Conservation (phyloP, 192 early-diverging fungal genomes). For the Backusella liffmaniae region DNA sequence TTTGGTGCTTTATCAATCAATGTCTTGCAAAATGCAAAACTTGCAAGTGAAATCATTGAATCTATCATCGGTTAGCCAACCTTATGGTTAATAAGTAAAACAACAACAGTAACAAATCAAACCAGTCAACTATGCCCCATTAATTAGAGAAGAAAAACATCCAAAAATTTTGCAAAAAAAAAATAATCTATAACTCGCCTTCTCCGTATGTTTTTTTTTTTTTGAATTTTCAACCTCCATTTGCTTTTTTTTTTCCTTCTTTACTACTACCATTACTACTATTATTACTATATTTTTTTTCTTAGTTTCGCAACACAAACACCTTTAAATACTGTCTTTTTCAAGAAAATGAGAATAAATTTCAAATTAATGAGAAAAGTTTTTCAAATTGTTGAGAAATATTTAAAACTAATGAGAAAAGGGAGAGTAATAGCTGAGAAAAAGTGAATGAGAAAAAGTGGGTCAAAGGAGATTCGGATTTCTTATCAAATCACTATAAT, state of each 20-base stretch:
- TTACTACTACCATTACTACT: background rate
- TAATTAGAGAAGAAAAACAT: background rate
- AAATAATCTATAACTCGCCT: background rate
- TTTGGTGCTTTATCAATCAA: slow-evolving; percentile 43
- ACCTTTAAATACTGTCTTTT: background rate
- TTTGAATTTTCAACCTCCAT: background rate
- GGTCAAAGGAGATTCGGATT: too few species aligned
- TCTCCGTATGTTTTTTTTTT: background rate
- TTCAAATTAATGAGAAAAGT: too few species aligned
- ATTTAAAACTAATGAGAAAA: too few species aligned
- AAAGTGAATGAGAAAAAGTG: too few species aligned
- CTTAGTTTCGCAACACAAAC: background rate
- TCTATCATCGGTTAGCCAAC: slow-evolving; percentile 42
- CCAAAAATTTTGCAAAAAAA: background rate
- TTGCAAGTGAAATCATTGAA: slow-evolving; percentile 53
- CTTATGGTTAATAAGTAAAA: slow-evolving; percentile 2
- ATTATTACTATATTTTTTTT: background rate
- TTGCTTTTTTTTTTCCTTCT: background rate
- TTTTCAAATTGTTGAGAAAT: too few species aligned
- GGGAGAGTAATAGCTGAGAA: too few species aligned
- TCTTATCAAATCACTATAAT: too few species aligned
- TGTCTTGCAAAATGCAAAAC: slow-evolving; percentile 47
- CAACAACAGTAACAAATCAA: background rate
- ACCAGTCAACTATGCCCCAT: background rate
- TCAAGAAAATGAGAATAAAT: too few species aligned